Evolutionary conservation across 1,139 yeast species (phyloP).

Genomic region (Scheffersomyces titani): DNA sequence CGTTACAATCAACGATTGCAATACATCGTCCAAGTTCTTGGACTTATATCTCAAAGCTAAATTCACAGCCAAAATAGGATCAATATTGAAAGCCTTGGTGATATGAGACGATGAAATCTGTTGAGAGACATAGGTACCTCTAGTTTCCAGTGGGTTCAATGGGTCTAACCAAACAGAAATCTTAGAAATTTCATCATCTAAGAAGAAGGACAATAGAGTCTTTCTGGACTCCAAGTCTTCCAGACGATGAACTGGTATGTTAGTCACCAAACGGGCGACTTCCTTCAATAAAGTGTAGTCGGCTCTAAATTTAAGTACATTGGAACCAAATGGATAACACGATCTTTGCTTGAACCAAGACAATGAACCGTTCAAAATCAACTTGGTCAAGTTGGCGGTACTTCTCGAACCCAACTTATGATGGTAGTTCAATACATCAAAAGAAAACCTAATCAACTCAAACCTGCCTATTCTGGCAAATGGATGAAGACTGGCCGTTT

Average conservation of each 20-base stretch:
- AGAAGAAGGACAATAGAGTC: constrained; percentile 56
- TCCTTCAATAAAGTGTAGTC: constrained; percentile 63
- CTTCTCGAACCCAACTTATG: constrained; percentile 48
- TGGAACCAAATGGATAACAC: constrained; percentile 84
- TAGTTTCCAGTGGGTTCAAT: constrained; percentile 46
- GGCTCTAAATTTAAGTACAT: constrained; percentile 67
- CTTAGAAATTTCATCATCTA: constrained; percentile 74
- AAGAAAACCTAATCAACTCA: constrained; percentile 69
- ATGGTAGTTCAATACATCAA: constrained; percentile 64
- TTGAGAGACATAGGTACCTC: constrained; percentile 35
- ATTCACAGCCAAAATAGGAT: constrained; percentile 75
- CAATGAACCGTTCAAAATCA: constrained; percentile 66
- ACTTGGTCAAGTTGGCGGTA: constrained; percentile 45
- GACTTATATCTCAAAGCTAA: constrained; percentile 61
- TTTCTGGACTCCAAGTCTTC: constrained; percentile 44
- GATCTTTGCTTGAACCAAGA: constrained; percentile 74
- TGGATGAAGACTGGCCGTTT: constrained; percentile 76
- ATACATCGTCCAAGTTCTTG: constrained; percentile 41
- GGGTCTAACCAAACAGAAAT: constrained; percentile 83
- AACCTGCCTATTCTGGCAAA: constrained; percentile 73
- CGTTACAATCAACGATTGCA: constrained; percentile 49
- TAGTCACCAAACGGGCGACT: constrained; percentile 40
- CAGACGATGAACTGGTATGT: constrained; percentile 22
- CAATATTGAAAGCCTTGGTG: constrained; percentile 60
- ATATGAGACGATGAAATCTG: constrained; percentile 38